Conservation (phyloP, 2,329 filamentous ascomycete genomes). For the Teratosphaeria viscida region DNA sequence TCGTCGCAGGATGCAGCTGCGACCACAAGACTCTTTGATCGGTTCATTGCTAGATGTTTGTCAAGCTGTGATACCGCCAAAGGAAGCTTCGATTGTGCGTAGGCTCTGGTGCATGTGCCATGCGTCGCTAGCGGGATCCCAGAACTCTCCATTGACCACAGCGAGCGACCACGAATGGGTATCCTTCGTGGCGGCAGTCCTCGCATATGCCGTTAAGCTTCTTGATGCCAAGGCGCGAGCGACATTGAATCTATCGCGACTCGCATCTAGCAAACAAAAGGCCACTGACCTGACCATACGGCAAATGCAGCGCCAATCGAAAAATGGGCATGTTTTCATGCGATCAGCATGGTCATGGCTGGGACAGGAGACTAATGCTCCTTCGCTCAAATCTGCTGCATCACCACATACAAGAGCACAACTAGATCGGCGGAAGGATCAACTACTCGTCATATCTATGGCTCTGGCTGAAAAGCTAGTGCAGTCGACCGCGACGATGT, state of each 20-base stretch:
- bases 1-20: conserved; percentile 18
- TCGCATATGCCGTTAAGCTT: conserved; percentile 25
- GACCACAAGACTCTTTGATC: conserved; percentile 14
- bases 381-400: not conserved
- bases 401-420: conserved; percentile 4
- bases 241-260: conserved; percentile 14
- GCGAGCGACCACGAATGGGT: conserved; percentile 21
- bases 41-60: conserved; percentile 18
- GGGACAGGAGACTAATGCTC: not conserved
- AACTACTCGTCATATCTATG: conserved; percentile 16
- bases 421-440: conserved; percentile 13
- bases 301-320: not conserved
- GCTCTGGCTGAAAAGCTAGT: conserved; percentile 16
- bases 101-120: conserved; percentile 21
- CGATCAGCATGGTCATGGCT: conserved; percentile 16
- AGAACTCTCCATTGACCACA: conserved; percentile 8
- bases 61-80: conserved; percentile 17
- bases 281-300: not conserved
- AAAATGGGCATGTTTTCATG: not conserved
- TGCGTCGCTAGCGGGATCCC: conserved; percentile 10
- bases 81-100: conserved; percentile 12
- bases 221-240: conserved; percentile 20
- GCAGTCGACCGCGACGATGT: not conserved
- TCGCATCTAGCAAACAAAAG: conserved; percentile 10
- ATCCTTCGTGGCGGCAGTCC: conserved; percentile 31